Base-by-base conservation (phyloP, 805 yeast species). In the Pichia eremophila region DNA sequence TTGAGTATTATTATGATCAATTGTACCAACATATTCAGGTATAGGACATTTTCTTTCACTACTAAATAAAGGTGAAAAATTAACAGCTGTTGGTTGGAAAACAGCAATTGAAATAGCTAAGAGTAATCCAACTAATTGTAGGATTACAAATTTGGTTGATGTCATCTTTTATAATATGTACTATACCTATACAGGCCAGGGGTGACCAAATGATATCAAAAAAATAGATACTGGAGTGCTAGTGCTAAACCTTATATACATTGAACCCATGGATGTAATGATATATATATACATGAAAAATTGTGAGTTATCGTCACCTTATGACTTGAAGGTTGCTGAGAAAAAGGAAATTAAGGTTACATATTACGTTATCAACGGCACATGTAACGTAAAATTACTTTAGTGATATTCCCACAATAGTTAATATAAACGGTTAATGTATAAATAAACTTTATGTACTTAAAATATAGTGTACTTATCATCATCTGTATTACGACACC, bases 41-140 rank as follows among this genome's bases (percentile, higher is more conserved):
- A 67, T 56, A 72, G 83, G 18, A 62, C 59, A 54, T 77, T 83
- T 51, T 80, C 27, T 35, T 1, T 35, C 34, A 9, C 9, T 27
- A 3, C 25, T 39, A 10, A 46, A 41, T 27, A 46, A 25, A 3
- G 53, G 51, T 3, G 36, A 28, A 17, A 50, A 22, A 31, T 47
- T 39, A 4, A 47, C 15, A 9, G 41, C 45, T 19, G 41, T 32
- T 14, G 53, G 53, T 37, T 44, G 40, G 12, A 17, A 35, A 11
- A 35, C 10, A 25, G 48, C 48, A 37, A 46, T 41, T 5, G 17
- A 29, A 18, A 46, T 25, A 2, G 45, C 48, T n/a, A 38, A 15
- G 4, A 41, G 2, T 8, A 46, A 31, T 3, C 44, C 48, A 15
- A 35, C 5, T 3, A 40, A 4, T 6, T 41, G 48, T 14, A 41